Evolutionary conservation across 441 rosid genomes (phyloP).

Genomic region (Sinapis alba): DNA sequence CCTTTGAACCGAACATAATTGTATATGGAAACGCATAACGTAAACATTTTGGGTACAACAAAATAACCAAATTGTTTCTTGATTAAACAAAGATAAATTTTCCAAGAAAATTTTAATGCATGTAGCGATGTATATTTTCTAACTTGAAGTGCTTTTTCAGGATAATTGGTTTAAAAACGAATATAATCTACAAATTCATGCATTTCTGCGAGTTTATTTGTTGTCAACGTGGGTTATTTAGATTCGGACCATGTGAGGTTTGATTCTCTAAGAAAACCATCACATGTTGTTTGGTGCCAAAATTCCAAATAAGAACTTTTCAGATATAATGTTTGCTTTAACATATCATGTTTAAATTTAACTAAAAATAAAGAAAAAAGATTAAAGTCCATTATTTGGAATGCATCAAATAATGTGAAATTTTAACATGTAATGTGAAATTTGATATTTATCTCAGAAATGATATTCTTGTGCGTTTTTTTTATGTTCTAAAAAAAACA

Average conservation of each 20-base stretch:
- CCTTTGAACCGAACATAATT: background rate
- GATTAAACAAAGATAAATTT: no score
- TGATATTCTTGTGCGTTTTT: background rate
- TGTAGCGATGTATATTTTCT: background rate
- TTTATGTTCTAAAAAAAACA: background rate
- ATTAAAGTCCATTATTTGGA: background rate
- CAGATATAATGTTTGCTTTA: conserved; percentile 4
- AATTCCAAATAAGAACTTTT: conserved; percentile 30
- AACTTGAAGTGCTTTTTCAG: background rate
- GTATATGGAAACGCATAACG: background rate
- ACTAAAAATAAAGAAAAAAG: background rate
- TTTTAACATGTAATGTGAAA: background rate
- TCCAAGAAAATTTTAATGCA: background rate
- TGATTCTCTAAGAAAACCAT: conserved; percentile 25
- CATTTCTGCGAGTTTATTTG: conserved; percentile 1
- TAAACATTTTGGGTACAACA: background rate
- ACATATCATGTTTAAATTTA: background rate
- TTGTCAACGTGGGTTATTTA: conserved; percentile 4
- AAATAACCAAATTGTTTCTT: background rate
- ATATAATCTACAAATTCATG: conserved; percentile 1
- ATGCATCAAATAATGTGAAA: background rate
- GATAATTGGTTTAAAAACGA: background rate
- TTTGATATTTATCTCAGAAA: background rate
- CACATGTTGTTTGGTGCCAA: conserved; percentile 4
- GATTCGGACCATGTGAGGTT: conserved; percentile 35